These are phyloP conservation scores for Cutaneotrichosporon sp. DNA, from an alignment of 1,284 basidiomycete genomes.

Conservation along the genomic window DNA sequence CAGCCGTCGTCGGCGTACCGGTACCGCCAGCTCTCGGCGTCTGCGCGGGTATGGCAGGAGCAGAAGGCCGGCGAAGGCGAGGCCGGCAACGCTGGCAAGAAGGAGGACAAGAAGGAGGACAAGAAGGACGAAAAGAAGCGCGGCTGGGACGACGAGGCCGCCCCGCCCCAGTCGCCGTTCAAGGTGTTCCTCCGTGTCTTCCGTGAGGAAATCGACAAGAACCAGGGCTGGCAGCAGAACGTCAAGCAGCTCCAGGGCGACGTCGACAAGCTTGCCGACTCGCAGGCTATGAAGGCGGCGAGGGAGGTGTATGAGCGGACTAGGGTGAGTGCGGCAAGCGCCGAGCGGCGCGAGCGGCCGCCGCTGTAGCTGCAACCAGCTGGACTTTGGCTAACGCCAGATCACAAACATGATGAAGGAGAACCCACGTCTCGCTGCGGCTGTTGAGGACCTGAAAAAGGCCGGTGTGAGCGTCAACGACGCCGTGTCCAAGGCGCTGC, in stretches of 20 bases:
- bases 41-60: neutral
- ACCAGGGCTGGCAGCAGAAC: constrained; percentile 89
- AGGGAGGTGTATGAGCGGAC: constrained; percentile 88
- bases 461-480: constrained; percentile 88
- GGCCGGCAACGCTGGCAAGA: constrained; percentile 1
- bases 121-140: constrained; percentile 19
- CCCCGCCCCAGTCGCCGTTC: constrained; percentile 79
- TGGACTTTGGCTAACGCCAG: constrained; percentile 48
- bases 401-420: constrained; percentile 91
- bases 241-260: constrained; percentile 96
- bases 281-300: constrained; percentile 90
- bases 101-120: constrained; percentile 10
- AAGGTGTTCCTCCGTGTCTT: constrained; percentile 93
- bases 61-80: constrained; percentile 4
- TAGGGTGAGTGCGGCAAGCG: constrained; percentile 57
- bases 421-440: constrained; percentile 84
- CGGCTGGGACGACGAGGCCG: constrained; percentile 21
- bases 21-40: neutral
- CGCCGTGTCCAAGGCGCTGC: constrained; percentile 84
- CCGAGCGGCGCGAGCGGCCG: neutral
- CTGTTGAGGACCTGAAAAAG: constrained; percentile 83
- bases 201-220: constrained; percentile 86
- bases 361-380: neutral
- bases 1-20: neutral
- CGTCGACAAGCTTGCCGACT: constrained; percentile 94